Evolutionary conservation across 441 rosid species (phyloP).

Genomic region (Populus hybrid): DNA sequence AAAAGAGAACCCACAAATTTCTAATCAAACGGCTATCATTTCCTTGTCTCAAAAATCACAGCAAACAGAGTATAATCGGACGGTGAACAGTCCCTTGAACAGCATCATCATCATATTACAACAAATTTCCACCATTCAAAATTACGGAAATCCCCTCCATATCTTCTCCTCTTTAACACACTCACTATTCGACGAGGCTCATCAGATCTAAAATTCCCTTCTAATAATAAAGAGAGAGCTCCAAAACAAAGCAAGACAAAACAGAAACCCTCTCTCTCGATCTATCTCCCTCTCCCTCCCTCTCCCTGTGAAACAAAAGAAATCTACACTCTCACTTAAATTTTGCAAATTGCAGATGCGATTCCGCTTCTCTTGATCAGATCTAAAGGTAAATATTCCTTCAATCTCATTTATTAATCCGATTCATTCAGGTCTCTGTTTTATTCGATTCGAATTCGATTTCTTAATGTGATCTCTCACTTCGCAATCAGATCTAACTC

Average conservation of each 20-base stretch:
- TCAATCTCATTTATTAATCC: not conserved
- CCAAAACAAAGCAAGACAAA: not conserved
- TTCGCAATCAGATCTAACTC: not conserved
- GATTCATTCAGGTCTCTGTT: too few species aligned
- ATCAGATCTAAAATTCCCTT: conserved; percentile 15
- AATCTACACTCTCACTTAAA: not conserved
- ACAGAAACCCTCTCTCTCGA: too few species aligned
- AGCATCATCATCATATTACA: too few species aligned
- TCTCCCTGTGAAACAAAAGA: not conserved
- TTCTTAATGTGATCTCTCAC: not conserved
- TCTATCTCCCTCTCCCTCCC: not conserved
- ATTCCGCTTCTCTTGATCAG: conserved; percentile 16
- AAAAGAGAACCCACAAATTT: too few species aligned
- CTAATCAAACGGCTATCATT: too few species aligned
- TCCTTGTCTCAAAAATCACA: too few species aligned
- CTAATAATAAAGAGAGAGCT: not conserved
- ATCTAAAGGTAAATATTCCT: conserved; percentile 16
- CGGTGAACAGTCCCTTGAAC: too few species aligned
- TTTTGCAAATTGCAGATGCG: conserved; percentile 1
- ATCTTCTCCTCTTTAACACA: not conserved
- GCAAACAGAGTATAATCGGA: too few species aligned
- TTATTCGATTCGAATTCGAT: not conserved
- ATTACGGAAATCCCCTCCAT: not conserved
- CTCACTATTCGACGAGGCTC: not conserved
- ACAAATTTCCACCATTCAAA: too few species aligned